phyloP scores from a whole-genome alignment of 2,329 filamentous ascomycete genomes.

The Dothiorella sarmentorum region DNA sequence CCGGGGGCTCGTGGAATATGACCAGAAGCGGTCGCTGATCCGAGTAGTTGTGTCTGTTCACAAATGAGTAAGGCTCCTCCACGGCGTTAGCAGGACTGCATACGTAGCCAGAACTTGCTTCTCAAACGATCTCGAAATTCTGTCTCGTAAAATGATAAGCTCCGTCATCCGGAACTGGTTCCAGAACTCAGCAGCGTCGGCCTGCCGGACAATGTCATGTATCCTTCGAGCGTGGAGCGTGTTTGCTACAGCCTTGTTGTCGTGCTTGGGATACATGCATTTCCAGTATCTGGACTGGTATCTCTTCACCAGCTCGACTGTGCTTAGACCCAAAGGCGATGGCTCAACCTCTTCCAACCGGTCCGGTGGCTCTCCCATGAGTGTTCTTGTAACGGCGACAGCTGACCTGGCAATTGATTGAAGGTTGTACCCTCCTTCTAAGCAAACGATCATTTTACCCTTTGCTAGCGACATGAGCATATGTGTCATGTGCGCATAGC shows the following conservation, averaged over 20 bases:
- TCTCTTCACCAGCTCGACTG: conserved; percentile 55
- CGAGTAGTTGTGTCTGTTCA: conserved; percentile 59
- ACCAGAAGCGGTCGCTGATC: conserved; percentile 68
- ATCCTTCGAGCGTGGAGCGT: conserved; percentile 56
- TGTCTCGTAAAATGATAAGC: conserved; percentile 72
- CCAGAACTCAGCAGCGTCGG: conserved; percentile 69
- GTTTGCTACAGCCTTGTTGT: conserved; percentile 30
- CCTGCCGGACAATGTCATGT: conserved; percentile 75
- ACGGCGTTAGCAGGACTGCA: conserved; percentile 26
- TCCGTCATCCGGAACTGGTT: conserved; percentile 74
- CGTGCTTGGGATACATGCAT: conserved; percentile 70
- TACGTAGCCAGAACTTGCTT: conserved; percentile 81
- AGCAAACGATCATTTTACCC: conserved; percentile 85
- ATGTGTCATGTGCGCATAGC: conserved; percentile 98
- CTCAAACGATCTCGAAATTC: conserved; percentile 72
- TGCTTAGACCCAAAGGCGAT: conserved; percentile 38
- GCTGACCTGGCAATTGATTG: conserved; percentile 89
- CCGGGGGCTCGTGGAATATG: conserved; percentile 81
- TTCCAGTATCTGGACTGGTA: conserved; percentile 74
- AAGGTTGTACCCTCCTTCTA: conserved; percentile 95
- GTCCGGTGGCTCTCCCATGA: conserved; percentile 92
- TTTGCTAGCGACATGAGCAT: conserved; percentile 95
- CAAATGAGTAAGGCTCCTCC: conserved; percentile 12
- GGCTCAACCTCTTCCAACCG: conserved; percentile 43
- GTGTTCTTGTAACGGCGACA: conserved; percentile 80